Conservation (phyloP, 2,329 filamentous ascomycete species). For the Ceratocystis variospora region DNA sequence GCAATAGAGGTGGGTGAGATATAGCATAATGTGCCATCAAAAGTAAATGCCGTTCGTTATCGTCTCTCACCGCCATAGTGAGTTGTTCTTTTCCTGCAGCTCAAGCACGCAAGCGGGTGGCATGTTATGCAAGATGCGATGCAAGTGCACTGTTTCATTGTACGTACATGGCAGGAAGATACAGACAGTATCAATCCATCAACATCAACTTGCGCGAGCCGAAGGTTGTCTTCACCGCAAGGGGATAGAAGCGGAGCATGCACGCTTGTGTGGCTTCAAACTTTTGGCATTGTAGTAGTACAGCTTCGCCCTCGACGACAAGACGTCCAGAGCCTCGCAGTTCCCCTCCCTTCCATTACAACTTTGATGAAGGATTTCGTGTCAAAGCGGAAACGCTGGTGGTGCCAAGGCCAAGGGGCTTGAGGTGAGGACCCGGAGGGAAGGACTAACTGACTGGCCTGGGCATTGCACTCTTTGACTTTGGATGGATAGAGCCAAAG, state of each 20-base stretch:
- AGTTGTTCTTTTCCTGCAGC: constrained; percentile 11
- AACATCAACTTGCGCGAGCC: neutral
- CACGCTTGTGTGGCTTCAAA: no score
- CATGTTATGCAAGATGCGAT: neutral
- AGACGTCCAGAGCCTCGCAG: neutral
- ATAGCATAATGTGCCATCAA: neutral
- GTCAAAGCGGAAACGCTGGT: neutral
- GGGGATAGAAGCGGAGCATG: no score
- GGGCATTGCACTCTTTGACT: neutral
- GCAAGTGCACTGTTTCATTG: constrained; percentile 3
- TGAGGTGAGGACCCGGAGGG: neutral
- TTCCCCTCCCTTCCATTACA: neutral
- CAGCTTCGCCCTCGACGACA: no score
- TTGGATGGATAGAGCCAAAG: neutral
- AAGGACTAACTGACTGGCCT: no score
- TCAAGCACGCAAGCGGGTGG: neutral
- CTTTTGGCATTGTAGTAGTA: no score
- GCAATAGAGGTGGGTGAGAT: no score
- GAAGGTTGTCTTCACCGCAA: neutral
- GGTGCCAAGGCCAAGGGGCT: neutral
- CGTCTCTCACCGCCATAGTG: constrained; percentile 15
- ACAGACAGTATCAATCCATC: neutral
- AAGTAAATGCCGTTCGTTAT: neutral
- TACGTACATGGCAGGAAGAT: neutral
- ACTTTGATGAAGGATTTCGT: neutral